A percentile compares a stretch with the other conserved stretches of the same genome.
phyloP scores from a whole-genome alignment of 2,329 filamentous ascomycete genomes.

The Microdochium nivale region DNA sequence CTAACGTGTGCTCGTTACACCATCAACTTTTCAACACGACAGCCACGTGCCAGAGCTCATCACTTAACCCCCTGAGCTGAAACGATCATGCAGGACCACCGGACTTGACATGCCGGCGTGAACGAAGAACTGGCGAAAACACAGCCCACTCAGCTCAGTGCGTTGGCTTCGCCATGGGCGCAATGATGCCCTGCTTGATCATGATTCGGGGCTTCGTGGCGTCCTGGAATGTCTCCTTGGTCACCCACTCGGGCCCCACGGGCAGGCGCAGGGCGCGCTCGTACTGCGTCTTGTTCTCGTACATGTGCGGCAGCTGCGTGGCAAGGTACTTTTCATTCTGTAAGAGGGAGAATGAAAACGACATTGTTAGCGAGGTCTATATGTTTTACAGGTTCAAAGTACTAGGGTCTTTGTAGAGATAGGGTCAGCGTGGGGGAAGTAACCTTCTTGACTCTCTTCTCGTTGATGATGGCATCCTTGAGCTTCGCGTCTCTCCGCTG shows the following conservation, averaged over 20 bases:
- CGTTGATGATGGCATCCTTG: conserved; percentile 80
- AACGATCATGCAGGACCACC: too few relatives aligned
- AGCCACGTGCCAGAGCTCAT: too few relatives aligned
- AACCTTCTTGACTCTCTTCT: conserved; percentile 85
- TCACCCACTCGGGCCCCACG: conserved; percentile 89
- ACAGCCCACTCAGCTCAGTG: conserved; percentile 8
- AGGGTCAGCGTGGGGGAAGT: conserved; percentile 9
- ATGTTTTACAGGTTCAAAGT: not conserved
- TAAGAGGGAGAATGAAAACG: conserved; percentile 5
- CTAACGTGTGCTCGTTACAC: too few relatives aligned
- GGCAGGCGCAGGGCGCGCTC: conserved; percentile 81
- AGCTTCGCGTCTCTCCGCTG: conserved; percentile 77
- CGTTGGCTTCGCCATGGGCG: conserved; percentile 73
- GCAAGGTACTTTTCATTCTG: conserved; percentile 84
- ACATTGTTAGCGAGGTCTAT: conserved; percentile 4
- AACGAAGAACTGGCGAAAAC: too few relatives aligned
- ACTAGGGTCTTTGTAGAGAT: not conserved
- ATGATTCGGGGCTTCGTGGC: conserved; percentile 82
- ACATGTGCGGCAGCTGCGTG: conserved; percentile 76
- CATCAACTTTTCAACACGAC: too few relatives aligned
- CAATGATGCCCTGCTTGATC: conserved; percentile 84
- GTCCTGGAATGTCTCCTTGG: conserved; percentile 90
- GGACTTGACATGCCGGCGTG: not conserved
- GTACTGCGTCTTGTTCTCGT: conserved; percentile 81
- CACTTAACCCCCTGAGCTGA: too few relatives aligned